phyloP scores from a whole-genome alignment of 2,329 filamentous ascomycete species.

The Xylariales sp. region DNA sequence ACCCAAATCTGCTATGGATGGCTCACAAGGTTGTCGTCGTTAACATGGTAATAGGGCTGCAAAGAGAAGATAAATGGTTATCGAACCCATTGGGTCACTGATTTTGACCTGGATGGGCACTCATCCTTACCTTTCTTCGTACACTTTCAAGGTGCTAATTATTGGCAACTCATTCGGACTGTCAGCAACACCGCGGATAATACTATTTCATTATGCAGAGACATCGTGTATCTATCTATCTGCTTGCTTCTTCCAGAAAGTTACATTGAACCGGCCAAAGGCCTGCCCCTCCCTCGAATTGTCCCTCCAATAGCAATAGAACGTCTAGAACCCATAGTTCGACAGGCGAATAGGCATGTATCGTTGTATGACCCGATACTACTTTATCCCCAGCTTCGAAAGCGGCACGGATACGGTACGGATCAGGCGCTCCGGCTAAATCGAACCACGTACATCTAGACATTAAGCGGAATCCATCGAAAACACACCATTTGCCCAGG shows the following conservation, averaged over 20 bases:
- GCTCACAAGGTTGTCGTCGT: not conserved
- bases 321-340: not conserved
- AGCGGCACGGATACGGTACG: slow-evolving; percentile 33
- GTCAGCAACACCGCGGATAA: slow-evolving; percentile 7
- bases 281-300: slow-evolving; percentile 7
- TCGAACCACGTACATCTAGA: slow-evolving; percentile 41
- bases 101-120: not conserved
- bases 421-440: slow-evolving; percentile 48
- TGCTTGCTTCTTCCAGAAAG: slow-evolving; percentile 5
- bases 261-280: slow-evolving; percentile 7
- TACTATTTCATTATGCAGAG: not conserved
- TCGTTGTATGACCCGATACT: slow-evolving; percentile 21
- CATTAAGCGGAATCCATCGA: slow-evolving; percentile 35
- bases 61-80: not conserved
- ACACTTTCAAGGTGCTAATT: not conserved
- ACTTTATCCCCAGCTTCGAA: slow-evolving; percentile 33
- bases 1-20: not conserved
- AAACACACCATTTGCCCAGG: slow-evolving; percentile 39
- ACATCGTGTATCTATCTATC: not conserved
- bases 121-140: no score
- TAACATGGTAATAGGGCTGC: not conserved
- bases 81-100: not conserved
- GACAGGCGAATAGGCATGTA: not conserved
- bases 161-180: not conserved
- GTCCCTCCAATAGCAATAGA: slow-evolving; percentile 28